phyloP scores from a whole-genome alignment of 2,329 filamentous ascomycete species.

The Fusarium kyushuense region DNA sequence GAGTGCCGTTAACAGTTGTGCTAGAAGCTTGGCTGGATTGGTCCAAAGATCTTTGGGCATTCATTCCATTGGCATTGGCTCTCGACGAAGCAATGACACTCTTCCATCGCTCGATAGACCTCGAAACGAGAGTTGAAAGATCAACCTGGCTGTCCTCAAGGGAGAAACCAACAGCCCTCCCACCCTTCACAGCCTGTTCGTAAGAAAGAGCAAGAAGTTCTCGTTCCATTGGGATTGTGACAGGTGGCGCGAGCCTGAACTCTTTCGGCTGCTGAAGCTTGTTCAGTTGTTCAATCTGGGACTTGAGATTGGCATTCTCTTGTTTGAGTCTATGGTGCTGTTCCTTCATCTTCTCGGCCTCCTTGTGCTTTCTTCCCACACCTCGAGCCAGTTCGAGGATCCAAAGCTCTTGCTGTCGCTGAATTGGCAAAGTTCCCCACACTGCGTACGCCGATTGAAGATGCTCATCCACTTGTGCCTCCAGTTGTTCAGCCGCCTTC shows the following conservation, averaged over 20 bases:
- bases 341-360: conserved; percentile 64
- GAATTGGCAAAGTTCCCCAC: conserved; percentile 74
- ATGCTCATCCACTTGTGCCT: conserved; percentile 79
- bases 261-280: conserved; percentile 70
- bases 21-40: conserved; percentile 46
- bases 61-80: conserved; percentile 59
- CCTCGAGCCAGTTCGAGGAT: conserved; percentile 70
- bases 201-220: conserved; percentile 61
- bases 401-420: conserved; percentile 71
- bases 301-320: conserved; percentile 67
- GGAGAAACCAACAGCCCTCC: conserved; percentile 59
- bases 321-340: conserved; percentile 65
- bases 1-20: conserved; percentile 42
- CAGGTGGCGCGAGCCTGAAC: conserved; percentile 65
- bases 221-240: conserved; percentile 64
- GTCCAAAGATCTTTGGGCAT: conserved; percentile 63
- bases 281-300: conserved; percentile 70
- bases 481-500: conserved; percentile 68
- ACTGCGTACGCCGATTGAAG: conserved; percentile 80
- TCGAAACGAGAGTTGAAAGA: conserved; percentile 63
- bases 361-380: conserved; percentile 68
- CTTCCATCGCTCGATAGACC: conserved; percentile 73
- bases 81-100: conserved; percentile 67
- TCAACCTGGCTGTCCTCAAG: conserved; percentile 66
- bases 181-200: conserved; percentile 59